Base-by-base conservation (phyloP, 768 basidiomycete genomes). In the Mycena chlorophos region DNA sequence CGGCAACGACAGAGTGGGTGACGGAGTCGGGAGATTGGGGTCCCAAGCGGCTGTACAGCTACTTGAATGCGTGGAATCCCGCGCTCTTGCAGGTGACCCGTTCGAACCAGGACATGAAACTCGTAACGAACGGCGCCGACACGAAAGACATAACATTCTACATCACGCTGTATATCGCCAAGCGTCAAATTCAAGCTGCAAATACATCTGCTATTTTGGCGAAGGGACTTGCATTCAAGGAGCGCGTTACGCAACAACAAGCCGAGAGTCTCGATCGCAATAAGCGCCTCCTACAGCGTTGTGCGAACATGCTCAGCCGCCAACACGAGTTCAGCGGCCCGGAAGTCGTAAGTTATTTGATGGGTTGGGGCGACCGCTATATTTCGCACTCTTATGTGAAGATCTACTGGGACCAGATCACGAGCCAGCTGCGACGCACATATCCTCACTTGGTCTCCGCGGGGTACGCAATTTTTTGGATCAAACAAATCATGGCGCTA, bases 311-410 rank as follows among this genome's bases (percentile, higher is more conserved):
- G n/a, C n/a, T 42, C 8, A 42, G 40, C 22, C 40, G 40, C 40
- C 40, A 42, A 19, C 40, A 42, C 22, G 40, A 42, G 22, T 42
- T 42, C 40, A 42, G 40, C n/a, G 40, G 13, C 22, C 40, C 71
- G 0, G 73, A 74, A 55, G 68, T 76, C 1, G 65, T 77, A 0
- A 66, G 64, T 8, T 74, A 77, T 42, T 42, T 80, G 0, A 78
- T 76, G 74, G 76, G 74, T 3, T 77, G 73, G 75, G 72, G 71
- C 0, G 77, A 78, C 47, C 45, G 56, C 0, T 75, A 64, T 26
- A 49, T 62, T 16, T 79, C 75, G 0, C 78, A 79, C 51, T 30
- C 59, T 16, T 80, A 71, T 52, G 62, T 61, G 0, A 48, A 63
- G 0, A 67, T 80, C 0, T 74, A 71, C 39, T 76, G 71, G 74